A percentile compares a stretch with the other conserved stretches of the same genome.
Conservation (phyloP, 257 asterid genomes). For the Solanum gandarillasii region DNA sequence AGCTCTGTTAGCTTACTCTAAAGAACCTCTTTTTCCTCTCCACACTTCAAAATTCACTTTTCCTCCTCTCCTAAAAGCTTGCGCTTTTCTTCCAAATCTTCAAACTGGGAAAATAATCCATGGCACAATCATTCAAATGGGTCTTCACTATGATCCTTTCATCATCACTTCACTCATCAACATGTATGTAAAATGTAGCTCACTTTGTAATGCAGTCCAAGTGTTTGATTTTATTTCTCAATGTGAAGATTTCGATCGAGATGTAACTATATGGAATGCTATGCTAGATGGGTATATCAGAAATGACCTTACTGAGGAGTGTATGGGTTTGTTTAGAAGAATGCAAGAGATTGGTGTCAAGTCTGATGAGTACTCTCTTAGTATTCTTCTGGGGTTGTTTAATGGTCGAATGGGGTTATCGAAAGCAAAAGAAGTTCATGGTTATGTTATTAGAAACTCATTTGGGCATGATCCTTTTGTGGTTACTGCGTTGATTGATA, state of each 20-base stretch:
- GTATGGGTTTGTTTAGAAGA: slow-evolving; percentile 29
- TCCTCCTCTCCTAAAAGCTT: slow-evolving; percentile 80
- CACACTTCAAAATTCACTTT: slow-evolving; percentile 44
- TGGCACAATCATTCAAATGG: slow-evolving; percentile 41
- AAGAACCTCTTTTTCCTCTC: slow-evolving; percentile 24
- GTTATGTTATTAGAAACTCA: slow-evolving; percentile 40
- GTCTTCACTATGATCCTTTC: slow-evolving; percentile 54
- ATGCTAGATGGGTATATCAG: slow-evolving; percentile 59
- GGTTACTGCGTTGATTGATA: slow-evolving; percentile 51
- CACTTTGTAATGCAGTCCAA: slow-evolving; percentile 33
- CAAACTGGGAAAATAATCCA: slow-evolving; percentile 49
- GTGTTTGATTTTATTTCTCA: slow-evolving; percentile 57
- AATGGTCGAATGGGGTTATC: slow-evolving; percentile 4
- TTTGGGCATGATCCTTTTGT: slow-evolving; percentile 50
- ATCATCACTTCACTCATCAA: slow-evolving; percentile 56
- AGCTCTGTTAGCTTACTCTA: slow-evolving; percentile 43
- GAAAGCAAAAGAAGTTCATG: slow-evolving; percentile 54
- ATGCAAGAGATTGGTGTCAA: slow-evolving; percentile 48
- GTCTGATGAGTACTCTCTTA: slow-evolving; percentile 70
- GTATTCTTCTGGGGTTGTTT: slow-evolving; percentile 60
- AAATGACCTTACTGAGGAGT: slow-evolving; percentile 31
- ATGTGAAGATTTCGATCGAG: slow-evolving; percentile 23
- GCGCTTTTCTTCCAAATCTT: slow-evolving; percentile 37
- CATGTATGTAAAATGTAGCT: slow-evolving; percentile 55
- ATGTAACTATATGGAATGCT: slow-evolving; percentile 76